Base-by-base conservation (phyloP, 495 filamentous ascomycete species). In the Talaromyces nanjingensis region DNA sequence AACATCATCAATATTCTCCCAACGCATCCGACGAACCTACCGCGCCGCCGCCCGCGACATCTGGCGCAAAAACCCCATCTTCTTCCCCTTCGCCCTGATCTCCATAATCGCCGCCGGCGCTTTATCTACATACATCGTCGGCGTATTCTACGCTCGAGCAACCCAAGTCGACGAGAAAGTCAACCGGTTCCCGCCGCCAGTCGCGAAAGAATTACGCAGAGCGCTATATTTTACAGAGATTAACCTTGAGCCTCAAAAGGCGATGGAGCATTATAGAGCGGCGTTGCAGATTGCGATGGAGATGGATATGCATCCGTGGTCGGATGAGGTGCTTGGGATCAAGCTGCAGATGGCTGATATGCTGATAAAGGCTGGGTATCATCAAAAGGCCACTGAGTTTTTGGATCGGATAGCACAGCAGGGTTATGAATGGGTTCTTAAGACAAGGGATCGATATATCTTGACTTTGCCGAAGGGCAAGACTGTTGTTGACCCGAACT, bases 211-310 rank as follows among this genome's bases (percentile, higher is more conserved):
- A 56, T 81, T 99, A 12, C 91, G 94, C n/a, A 84, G 85, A 53
- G 94, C 90, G 0, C 78, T 98, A 16, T 97, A 91, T 75, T 96
- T 90, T 75, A 90, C 86, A 69, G 90, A 97, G 69, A 82, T 87
- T 66, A 75, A 83, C 33, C 76, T 87, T 8, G 84, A 94, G 49
- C 85, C 89, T n/a, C 75, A 84, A 56, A 79, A 85, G 57, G 92
- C 94, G 2, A 74, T 96, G 45, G 87, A 89, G 61, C 89, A 91
- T 73, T 98, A 96, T 73, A 84, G 84, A 64, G 79, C 87, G 56
- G 94, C 93, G 2, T 73, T 98, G 49, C 76, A 81, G 64, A 79
- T 86, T 16, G 91, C 90, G 39, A 73, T 83, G 20, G 86, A 93
- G 69, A 66, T 88, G 49, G 84, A 85, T 0, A 86, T 99, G 77